Evolutionary conservation across 1,284 basidiomycete species (phyloP), one percentile per base, ranked within the genome.

Genomic region (Microbotryomycetes sp.): DNA sequence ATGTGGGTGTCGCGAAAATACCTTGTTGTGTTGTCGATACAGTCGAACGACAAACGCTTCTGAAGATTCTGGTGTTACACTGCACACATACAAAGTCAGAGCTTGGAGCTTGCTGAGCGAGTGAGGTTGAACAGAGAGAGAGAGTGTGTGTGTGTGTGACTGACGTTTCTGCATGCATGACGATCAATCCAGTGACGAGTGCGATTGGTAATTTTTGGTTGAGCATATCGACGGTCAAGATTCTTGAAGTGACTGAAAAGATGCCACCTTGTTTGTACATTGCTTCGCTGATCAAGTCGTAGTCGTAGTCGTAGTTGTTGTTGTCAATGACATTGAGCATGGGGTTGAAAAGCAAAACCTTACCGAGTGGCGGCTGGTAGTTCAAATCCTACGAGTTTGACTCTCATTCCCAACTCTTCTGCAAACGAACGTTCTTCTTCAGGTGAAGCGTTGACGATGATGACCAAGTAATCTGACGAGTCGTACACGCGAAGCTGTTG

Each of bases 161-260:
- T 22, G 71, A 92, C 91, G 82, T 86, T 74, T 98, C 94, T 1
- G 92, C 92, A 70, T 96, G 92, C 45, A 97, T 74, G n/a, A 98
- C 82, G 3, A 97, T 80, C n/a, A 98, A 82, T 1, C 94, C 94
- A 0, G 92, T 89, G 54, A 98, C 87, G 51, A 91, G 79, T 23
- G 88, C 82, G 0, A 83, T 86, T 0, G 92, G 92, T 15, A 97
- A 84, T 68, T 88, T 87, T 6, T 84, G 83, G 69, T 71, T 89
- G 79, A 99, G 79, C 85, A 98, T 89, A 74, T 98, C 96, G 56
- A 94, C 92, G 49, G 94, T 88, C 28, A 98, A 79, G 68, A 99
- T 97, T 28, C 90, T 85, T 31, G 90, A 92, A 0, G 94, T 98
- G 45, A 97, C 86, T 12, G 89, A 92, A 56, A 97, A 81, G 5